A percentile compares a stretch with the other conserved stretches of the same genome.
These are phyloP conservation scores for Podospora sp. DNA, from an alignment of 495 filamentous ascomycete species.

Conservation along the genomic window DNA sequence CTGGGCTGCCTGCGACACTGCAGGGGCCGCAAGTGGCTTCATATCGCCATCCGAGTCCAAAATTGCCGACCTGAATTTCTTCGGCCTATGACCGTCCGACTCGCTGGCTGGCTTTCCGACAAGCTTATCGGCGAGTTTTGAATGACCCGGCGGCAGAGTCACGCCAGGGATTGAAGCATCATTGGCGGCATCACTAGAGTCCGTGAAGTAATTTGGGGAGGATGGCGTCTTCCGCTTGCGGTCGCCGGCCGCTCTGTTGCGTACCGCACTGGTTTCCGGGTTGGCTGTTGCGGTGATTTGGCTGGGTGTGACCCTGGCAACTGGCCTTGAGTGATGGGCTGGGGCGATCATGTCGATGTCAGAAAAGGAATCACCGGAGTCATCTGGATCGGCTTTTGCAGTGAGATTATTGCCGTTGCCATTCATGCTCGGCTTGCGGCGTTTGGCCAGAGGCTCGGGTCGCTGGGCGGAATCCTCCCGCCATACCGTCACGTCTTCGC, in stretches of 20 bases:
- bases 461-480: conserved; percentile 55
- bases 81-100: neutral
- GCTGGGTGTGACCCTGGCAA: neutral
- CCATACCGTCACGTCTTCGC: conserved; percentile 60
- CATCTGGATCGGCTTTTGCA: neutral
- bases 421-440: conserved; percentile 57
- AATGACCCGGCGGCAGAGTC: neutral
- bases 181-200: neutral
- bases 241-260: neutral
- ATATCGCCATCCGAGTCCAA: neutral
- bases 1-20: too few relatives aligned
- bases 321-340: conserved; percentile 2
- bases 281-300: neutral
- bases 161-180: neutral
- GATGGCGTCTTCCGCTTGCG: conserved; percentile 29
- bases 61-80: neutral
- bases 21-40: neutral
- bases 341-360: conserved; percentile 44
- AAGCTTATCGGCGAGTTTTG: neutral
- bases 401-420: neutral
- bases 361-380: conserved; percentile 38
- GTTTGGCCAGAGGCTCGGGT: conserved; percentile 45
- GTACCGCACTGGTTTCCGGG: neutral
- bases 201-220: conserved; percentile 8
- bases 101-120: neutral